Evolutionary conservation across 2,329 filamentous ascomycete species (phyloP).

Genomic region (Pseudogymnoascus sp.): DNA sequence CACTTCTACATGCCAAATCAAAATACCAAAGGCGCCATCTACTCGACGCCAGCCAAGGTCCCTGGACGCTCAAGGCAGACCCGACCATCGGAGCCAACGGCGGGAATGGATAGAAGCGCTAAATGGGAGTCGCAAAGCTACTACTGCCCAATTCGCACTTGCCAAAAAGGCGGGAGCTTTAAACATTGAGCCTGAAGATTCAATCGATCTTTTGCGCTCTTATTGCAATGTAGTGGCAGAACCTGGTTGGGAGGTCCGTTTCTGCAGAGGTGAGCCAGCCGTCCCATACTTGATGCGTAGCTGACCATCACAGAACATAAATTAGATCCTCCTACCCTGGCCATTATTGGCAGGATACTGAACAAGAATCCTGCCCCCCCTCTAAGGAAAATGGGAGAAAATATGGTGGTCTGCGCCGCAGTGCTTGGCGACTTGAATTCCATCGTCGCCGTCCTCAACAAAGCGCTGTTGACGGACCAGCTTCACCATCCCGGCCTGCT

Average conservation of each 20-base stretch:
- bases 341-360: conserved; percentile 22
- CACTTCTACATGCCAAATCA: background rate
- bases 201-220: conserved; percentile 21
- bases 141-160: background rate
- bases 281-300: background rate
- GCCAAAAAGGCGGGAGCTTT: conserved; percentile 19
- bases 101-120: conserved; percentile 2
- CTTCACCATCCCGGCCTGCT: conserved; percentile 12
- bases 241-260: background rate
- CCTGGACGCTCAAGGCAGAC: background rate
- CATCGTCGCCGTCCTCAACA: conserved; percentile 20
- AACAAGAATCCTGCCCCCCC: conserved; percentile 14
- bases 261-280: conserved; percentile 17
- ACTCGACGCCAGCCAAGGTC: background rate
- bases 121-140: background rate
- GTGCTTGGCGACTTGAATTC: conserved; percentile 24
- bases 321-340: conserved; percentile 20
- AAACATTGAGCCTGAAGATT: conserved; percentile 19
- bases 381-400: conserved; percentile 20
- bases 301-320: conserved; percentile 18
- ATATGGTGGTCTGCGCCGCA: conserved; percentile 23
- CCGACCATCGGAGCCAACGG: background rate
- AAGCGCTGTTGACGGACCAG: conserved; percentile 13
- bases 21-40: background rate
- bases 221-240: conserved; percentile 13